Evolutionary conservation across 169 alveolate species (phyloP), one percentile per base, ranked within the genome.

Genomic region (Amoebophrya sp.): DNA sequence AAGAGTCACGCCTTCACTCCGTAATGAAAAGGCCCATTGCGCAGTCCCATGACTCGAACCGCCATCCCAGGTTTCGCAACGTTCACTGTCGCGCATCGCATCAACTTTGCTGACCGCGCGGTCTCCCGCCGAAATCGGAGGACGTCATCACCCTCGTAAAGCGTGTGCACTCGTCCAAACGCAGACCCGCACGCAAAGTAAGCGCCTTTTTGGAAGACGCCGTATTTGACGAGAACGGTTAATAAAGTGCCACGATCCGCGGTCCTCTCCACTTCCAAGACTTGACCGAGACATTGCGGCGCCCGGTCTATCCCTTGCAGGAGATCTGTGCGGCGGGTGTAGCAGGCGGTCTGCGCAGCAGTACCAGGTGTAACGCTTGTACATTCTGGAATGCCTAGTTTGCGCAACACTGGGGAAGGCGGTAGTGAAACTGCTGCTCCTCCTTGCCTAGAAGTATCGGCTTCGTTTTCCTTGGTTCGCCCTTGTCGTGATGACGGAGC

Each of bases 81-180:
- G 2, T 6, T 36, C 36, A 65, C 83, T 6, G 83, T 65, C 65
- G 65, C 29, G 65, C 29, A 18, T 12, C 65, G 65, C 29, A 47
- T 6, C 65, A 47, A n/a, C n/a, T n/a, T n/a, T n/a, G n/a, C n/a
- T n/a, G n/a, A n/a, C n/a, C n/a, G n/a, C n/a, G n/a, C n/a, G n/a
- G n/a, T n/a, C n/a, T n/a, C 65, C 65, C 18, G 65, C 18, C 18
- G 65, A 47, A 65, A 65, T 36, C 83, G 2, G 2, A 65, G 83
- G 2, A 65, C 83, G 83, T 65, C 83, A 26, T 65, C 83, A 6
- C 83, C 83, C 83, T 65, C 83, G 83, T 65, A 65, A 29, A 65
- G 18, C 83, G 18, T 36, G 33, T 6, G 10, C 38, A 65, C 26
- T 6, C 26, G 6, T 47, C 65, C 65, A 18, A 47, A 47, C 6